Evolutionary conservation across 345 rosid genomes (phyloP).

Genomic region (Adansonia digitata): DNA sequence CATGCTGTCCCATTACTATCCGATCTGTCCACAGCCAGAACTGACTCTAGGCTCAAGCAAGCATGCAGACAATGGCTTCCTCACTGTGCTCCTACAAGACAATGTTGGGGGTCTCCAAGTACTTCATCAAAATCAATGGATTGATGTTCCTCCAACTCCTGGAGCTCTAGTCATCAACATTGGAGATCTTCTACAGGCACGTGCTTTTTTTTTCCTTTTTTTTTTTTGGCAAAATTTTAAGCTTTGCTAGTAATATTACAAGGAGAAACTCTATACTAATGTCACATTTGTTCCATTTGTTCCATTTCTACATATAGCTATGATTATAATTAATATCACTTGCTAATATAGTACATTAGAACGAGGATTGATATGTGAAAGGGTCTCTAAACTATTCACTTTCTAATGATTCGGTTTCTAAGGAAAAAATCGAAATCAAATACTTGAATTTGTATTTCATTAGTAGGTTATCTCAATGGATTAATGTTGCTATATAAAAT

Average conservation of each 20-base stretch:
- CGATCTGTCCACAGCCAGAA: constrained; percentile 56
- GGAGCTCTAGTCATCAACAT: constrained; percentile 48
- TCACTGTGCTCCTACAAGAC: constrained; percentile 56
- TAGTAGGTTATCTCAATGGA: too few relatives aligned
- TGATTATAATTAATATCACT: too few relatives aligned
- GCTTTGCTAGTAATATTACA: not conserved
- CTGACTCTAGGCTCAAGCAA: constrained; percentile 45
- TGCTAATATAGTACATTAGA: not conserved
- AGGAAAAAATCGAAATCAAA: too few relatives aligned
- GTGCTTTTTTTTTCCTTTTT: constrained; percentile 8
- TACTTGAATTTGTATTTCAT: too few relatives aligned
- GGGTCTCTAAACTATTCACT: too few relatives aligned
- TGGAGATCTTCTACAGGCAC: constrained; percentile 60
- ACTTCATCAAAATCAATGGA: constrained; percentile 31
- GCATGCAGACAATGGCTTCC: constrained; percentile 46
- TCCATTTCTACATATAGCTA: not conserved
- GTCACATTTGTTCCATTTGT: not conserved
- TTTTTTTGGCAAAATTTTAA: too few relatives aligned
- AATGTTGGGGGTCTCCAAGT: constrained; percentile 60
- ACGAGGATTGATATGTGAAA: not conserved
- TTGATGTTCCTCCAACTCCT: constrained; percentile 44
- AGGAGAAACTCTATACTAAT: not conserved
- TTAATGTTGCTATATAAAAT: too few relatives aligned
- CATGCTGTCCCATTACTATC: constrained; percentile 53
- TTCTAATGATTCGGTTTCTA: too few relatives aligned